These are phyloP conservation scores for Vitis rupestris DNA, from an alignment of 164 flowering plant genomes.

Conservation along the genomic window DNA sequence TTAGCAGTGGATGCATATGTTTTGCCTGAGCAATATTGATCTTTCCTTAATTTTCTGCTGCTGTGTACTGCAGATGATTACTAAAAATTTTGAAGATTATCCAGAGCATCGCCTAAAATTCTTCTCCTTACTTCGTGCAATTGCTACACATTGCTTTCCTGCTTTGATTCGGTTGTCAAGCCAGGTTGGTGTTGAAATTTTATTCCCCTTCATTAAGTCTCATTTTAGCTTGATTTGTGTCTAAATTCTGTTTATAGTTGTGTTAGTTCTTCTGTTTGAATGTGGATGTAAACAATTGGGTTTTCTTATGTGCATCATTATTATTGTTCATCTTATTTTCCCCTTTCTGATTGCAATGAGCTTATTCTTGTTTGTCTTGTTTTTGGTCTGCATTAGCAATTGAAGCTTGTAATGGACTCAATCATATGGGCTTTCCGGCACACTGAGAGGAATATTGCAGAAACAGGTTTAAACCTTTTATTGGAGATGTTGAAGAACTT, in stretches of 20 bases:
- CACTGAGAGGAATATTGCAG: conserved; percentile 97
- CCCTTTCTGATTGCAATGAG: not conserved
- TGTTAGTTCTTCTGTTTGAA: not conserved
- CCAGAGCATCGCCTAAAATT: conserved; percentile 98
- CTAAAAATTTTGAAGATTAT: conserved; percentile 96
- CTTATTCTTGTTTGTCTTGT: not conserved
- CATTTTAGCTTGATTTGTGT: not conserved
- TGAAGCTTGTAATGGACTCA: conserved; percentile 97
- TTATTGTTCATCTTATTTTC: not conserved
- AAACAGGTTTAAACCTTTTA: conserved; percentile 91
- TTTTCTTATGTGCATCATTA: not conserved
- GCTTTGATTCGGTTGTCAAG: conserved; percentile 82
- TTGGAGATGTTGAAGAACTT: conserved; percentile 96
- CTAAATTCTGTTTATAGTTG: not conserved
- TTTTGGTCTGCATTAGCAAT: conserved; percentile 52
- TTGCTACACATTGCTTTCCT: conserved; percentile 93
- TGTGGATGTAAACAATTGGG: not conserved
- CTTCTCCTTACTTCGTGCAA: conserved; percentile 92
- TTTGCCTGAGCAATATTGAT: too few relatives aligned
- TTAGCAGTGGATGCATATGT: too few relatives aligned
- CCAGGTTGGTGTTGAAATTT: conserved; percentile 52
- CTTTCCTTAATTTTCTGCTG: too few relatives aligned
- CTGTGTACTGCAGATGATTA: conserved; percentile 74
- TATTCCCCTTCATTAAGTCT: not conserved
- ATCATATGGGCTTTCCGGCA: conserved; percentile 99